Base-by-base conservation (phyloP, 1,284 basidiomycete species). In the Hymenochaete sp. region DNA sequence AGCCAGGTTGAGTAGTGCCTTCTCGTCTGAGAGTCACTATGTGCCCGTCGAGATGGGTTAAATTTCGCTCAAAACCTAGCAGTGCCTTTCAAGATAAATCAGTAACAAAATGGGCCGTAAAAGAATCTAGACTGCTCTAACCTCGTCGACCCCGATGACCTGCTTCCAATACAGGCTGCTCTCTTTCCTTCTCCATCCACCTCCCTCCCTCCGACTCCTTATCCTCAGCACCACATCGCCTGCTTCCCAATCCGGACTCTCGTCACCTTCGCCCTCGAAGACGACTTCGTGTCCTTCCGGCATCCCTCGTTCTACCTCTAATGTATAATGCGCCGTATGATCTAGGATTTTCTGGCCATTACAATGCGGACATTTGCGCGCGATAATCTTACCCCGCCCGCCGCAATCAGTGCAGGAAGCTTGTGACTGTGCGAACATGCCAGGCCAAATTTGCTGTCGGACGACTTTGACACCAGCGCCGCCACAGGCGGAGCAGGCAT, bases 401-500 rank as follows among this genome's bases (percentile, higher is more conserved):
- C 73, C 71, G 58, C 93, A 97, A 36, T 86, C 79, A 51, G 77
- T 77, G 61, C 88, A 60, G 26, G 79, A 75, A 48, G 74, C 64
- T 66, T 92, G 83, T 49, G 82, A 76, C 66, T 93, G 82, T 0
- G 83, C 86, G 57, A 84, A 87, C 91, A 95, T 93, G 18, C 91
- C 91, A 1, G 92, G 91, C 71, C 93, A 92, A 53, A 97, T 87
- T 69, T 93, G 93, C 61, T 95, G 91, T 47, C 90, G 83, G 46
- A 83, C 75, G 24, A 95, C 63, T 56, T 86, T 82, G 46, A 93
- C 73, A 32, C 93, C 93, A 46, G 79, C 71, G n/a, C 93, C 93
- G 38, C 76, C 73, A 59, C 93, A 97, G 8, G 75, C 73, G 3
- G 73, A 61, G 59, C 93, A 97, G 14, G 75, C 74, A 53, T 90